Conservation (phyloP, 768 basidiomycete genomes). For the Mycena belliarum region DNA sequence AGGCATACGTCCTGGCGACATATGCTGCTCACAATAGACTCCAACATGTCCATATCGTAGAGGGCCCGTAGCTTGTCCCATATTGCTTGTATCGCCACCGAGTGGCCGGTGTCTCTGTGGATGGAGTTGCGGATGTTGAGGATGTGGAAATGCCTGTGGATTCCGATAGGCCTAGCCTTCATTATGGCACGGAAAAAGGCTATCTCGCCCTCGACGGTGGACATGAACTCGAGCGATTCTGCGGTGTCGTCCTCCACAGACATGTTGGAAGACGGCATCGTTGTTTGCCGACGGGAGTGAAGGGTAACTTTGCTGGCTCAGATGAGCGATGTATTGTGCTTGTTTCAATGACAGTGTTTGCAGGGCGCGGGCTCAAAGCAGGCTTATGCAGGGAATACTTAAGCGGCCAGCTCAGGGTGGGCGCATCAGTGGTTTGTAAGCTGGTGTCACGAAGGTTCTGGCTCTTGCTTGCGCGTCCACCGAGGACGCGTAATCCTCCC, state of each 20-base stretch:
- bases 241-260: conserved; percentile 23
- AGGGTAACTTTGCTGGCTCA: no score
- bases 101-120: conserved; percentile 64
- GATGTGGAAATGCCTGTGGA: conserved; percentile 81
- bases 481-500: conserved; percentile 15
- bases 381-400: no score
- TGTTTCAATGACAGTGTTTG: no score
- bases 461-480: conserved; percentile 15
- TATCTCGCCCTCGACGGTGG: conserved; percentile 80
- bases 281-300: neutral
- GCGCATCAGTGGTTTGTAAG: neutral
- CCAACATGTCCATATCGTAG: conserved; percentile 77
- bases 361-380: no score
- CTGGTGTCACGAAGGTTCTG: neutral
- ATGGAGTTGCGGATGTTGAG: conserved; percentile 74
- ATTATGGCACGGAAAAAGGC: conserved; percentile 83
- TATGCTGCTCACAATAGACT: conserved; percentile 57
- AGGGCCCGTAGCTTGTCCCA: conserved; percentile 74
- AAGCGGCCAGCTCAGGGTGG: no score
- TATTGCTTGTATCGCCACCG: conserved; percentile 61
- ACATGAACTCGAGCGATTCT: conserved; percentile 47
- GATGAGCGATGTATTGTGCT: no score
- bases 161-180: conserved; percentile 79
- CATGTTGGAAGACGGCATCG: neutral
- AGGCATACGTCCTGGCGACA: conserved; percentile 8